These are phyloP conservation scores for Zasmidium citrigriseum DNA, from an alignment of 2,329 filamentous ascomycete species.

Conservation along the genomic window DNA sequence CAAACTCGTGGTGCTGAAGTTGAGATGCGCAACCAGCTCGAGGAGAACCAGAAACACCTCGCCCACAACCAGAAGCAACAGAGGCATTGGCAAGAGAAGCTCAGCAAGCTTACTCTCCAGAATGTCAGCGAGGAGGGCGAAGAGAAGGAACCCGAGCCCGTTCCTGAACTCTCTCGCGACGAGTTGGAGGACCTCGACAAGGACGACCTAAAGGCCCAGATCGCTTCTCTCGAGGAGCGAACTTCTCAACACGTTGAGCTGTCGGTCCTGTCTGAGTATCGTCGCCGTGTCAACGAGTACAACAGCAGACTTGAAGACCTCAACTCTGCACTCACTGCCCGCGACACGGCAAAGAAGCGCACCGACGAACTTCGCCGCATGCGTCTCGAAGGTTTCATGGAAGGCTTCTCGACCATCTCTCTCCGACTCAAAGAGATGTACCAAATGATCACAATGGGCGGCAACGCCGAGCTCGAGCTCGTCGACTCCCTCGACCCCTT, in stretches of 20 bases:
- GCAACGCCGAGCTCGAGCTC: slow-evolving; percentile 94
- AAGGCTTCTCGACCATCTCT: slow-evolving; percentile 92
- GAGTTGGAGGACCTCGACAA: slow-evolving; percentile 66
- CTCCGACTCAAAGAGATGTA: slow-evolving; percentile 98
- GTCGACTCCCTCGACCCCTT: slow-evolving; percentile 97
- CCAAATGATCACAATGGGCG: slow-evolving; percentile 99
- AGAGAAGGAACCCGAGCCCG: slow-evolving; percentile 57
- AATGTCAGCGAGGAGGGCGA: slow-evolving; percentile 65
- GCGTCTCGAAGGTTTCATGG: slow-evolving; percentile 96
- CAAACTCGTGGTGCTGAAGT: slow-evolving; percentile 88
- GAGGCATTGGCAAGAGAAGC: slow-evolving; percentile 86
- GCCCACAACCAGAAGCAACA: slow-evolving; percentile 82
- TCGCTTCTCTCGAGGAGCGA: slow-evolving; percentile 68
- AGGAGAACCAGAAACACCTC: slow-evolving; percentile 90
- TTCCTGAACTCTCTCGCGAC: slow-evolving; percentile 78
- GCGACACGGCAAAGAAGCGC: slow-evolving; percentile 86
- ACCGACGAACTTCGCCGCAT: slow-evolving; percentile 89
- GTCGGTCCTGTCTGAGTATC: slow-evolving; percentile 84
- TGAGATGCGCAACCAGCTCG: slow-evolving; percentile 97
- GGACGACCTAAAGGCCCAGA: slow-evolving; percentile 62
- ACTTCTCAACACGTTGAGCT: slow-evolving; percentile 89
- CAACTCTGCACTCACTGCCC: slow-evolving; percentile 70
- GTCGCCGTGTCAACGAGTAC: slow-evolving; percentile 81
- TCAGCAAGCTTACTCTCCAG: slow-evolving; percentile 79
- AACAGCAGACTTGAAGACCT: slow-evolving; percentile 81